Base-by-base conservation (phyloP, 2,329 filamentous ascomycete genomes). In the Anisogramma anomala region DNA sequence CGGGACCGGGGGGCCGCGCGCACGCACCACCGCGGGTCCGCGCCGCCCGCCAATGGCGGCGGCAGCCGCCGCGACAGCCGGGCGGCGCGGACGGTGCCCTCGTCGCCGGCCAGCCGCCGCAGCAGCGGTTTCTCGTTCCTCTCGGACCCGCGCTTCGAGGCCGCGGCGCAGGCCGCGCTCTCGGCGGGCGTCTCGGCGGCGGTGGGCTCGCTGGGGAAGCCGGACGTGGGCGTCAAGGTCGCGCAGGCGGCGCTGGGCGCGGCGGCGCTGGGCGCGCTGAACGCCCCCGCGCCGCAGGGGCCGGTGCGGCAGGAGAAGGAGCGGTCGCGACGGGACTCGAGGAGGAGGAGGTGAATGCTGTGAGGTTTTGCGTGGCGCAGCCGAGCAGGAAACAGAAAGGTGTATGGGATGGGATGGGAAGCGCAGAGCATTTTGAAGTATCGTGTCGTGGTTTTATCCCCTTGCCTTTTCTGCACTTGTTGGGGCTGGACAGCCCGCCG, bases 171-270 rank as follows among this genome's bases (percentile, higher is more conserved):
- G 22, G 53, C 53, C 0, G 53, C 53, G 3, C 26, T 55, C 17
- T 45, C 52, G 19, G 52, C 52, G 0, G 53, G 52, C 3, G 48
- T 46, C 2, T 33, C 49, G 8, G 49, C 53, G 8, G 52, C 52
- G 3, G 30, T 53, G 8, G 46, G 41, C 7, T 25, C 47, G 14
- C 46, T 51, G 19, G 46, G 48, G 19, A 38, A 50, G 39, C 51
- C 49, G 4, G 42, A 46, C 10, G 54, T 53, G 35, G 52, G 52
- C 0, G 45, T 47, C 1, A 45, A 48, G 33, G 49, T 55, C 6
- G 48, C 52, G 3, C 48, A 47, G 20, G 53, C 53, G 14, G 52
- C 52, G 10, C 42, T 55, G 22, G 52, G 52, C 1, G 53, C 52
- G 10, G 52, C 47, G 7, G 53, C 50, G 3, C 37, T 50, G 17